Base-by-base conservation (phyloP, 192 early-diverging fungal genomes). In the Borealophlyctis nickersoniae region DNA sequence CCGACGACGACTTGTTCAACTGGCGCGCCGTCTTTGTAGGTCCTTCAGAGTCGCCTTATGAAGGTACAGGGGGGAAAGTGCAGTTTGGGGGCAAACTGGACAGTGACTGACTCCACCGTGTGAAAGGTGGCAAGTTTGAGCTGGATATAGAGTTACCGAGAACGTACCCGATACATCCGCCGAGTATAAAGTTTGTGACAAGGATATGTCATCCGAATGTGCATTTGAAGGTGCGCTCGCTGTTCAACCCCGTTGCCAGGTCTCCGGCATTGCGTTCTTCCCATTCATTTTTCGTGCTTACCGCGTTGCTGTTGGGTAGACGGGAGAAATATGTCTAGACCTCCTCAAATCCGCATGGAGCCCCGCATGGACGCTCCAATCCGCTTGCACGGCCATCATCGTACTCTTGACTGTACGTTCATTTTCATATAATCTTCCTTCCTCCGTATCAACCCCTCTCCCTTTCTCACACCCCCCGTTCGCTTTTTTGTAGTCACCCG, bases 311-410 rank as follows among this genome's bases (percentile, higher is more conserved):
- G n/a, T n/a, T 48, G 26, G 35, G 55, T 75, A 93, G 82, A 94
- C 92, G 0, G 96, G 96, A 22, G 93, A 97, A 71, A 97, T 98
- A 57, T 98, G 96, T 61, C 78, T 98, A 56, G 96, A 98, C 77
- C 85, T 98, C 32, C 79, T 98, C 35, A 94, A 93, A 63, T 80
- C 89, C 28, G 89, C 88, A 56, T 98, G 96, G 96, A 89, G 89
- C 35, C 96, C 96, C 9, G 89, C 92, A 19, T 98, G 93, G 93
- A 97, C 93, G 33, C 82, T 98, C 22, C 75, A 89, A 34, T 91
- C 92, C 3, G 86, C 91, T 0, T 87, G 91, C 58, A 63, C 91
- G 32, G 95, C 94, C 32, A 88, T 98, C 28, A 83, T 82, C 26
- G 80, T 91, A 30, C 79, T 98, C 34, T 71, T 98, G n/a, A 84